These are phyloP conservation scores for Prunella vulgaris DNA, from an alignment of 257 asterid genomes.

Conservation along the genomic window DNA sequence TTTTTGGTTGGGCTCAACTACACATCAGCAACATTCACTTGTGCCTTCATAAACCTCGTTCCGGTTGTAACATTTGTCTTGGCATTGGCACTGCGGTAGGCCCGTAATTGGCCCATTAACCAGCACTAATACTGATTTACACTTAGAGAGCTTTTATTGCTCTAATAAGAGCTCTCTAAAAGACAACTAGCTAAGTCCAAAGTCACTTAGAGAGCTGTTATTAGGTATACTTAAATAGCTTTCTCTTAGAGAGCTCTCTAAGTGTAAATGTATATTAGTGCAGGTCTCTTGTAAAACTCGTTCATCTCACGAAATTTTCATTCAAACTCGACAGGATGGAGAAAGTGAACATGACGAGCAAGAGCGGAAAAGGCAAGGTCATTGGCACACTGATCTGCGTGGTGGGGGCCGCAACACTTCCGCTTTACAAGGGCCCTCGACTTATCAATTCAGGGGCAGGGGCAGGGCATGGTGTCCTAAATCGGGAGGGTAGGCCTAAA, in stretches of 20 bases:
- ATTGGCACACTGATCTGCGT: constrained; percentile 48
- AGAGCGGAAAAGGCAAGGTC: constrained; percentile 57
- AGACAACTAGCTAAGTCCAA: no score
- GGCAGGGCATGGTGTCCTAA: not conserved
- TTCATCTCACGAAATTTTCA: no score
- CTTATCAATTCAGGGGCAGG: constrained; percentile 8
- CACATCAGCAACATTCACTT: constrained; percentile 66
- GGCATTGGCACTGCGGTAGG: constrained; percentile 59
- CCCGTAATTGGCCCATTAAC: not conserved
- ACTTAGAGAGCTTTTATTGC: no score
- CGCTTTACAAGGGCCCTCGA: constrained; percentile 56
- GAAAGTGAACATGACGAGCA: constrained; percentile 41
- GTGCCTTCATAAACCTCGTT: constrained; percentile 69
- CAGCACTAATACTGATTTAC: no score
- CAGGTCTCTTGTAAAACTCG: no score
- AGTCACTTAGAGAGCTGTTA: no score
- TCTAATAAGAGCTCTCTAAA: no score
- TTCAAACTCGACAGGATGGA: constrained; percentile 46
- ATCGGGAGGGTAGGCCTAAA: constrained; percentile 16
- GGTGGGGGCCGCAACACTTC: constrained; percentile 48
- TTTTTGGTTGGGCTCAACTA: constrained; percentile 66
- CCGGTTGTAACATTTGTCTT: constrained; percentile 64
- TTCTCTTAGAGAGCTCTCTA: no score
- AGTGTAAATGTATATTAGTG: no score
- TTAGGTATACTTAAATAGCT: no score